Evolutionary conservation across 768 basidiomycete species (phyloP).

Genomic region (Mrakia hoshinonis): DNA sequence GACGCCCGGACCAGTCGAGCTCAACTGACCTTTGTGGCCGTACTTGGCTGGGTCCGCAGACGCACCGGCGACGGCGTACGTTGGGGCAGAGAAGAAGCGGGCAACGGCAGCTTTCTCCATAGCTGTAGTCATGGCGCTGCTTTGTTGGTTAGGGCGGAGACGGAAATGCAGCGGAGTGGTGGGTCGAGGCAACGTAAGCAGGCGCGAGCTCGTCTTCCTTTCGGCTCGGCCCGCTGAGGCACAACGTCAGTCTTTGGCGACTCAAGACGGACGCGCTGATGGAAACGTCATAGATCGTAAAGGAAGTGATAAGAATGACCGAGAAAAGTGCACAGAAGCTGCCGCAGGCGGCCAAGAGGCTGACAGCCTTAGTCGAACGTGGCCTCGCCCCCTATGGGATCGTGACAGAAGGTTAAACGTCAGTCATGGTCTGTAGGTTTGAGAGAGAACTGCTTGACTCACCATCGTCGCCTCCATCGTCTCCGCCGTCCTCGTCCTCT

Average conservation of each 20-base stretch:
- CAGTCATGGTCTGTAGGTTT: neutral
- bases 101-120: constrained; percentile 29
- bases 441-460: neutral
- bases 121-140: neutral
- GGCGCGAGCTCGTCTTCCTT: too few relatives aligned
- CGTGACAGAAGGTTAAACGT: neutral
- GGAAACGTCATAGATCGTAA: constrained; percentile 1
- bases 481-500: constrained; percentile 26
- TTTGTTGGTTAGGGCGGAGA: too few relatives aligned
- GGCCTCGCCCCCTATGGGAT: constrained; percentile 1
- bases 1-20: neutral
- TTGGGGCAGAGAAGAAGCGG: constrained; percentile 54
- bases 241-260: too few relatives aligned
- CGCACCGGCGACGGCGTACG: constrained; percentile 72
- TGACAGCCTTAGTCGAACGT: constrained; percentile 26
- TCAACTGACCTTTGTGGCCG: constrained; percentile 56
- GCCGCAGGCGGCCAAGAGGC: neutral
- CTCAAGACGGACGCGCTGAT: too few relatives aligned
- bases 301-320: neutral
- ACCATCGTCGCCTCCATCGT: constrained; percentile 25
- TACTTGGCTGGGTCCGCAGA: constrained; percentile 70
- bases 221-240: too few relatives aligned
- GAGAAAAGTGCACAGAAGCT: neutral
- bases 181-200: too few relatives aligned
- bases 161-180: too few relatives aligned